These are phyloP conservation scores for Penicillium fimorum DNA, from an alignment of 495 filamentous ascomycete species.

Conservation along the genomic window DNA sequence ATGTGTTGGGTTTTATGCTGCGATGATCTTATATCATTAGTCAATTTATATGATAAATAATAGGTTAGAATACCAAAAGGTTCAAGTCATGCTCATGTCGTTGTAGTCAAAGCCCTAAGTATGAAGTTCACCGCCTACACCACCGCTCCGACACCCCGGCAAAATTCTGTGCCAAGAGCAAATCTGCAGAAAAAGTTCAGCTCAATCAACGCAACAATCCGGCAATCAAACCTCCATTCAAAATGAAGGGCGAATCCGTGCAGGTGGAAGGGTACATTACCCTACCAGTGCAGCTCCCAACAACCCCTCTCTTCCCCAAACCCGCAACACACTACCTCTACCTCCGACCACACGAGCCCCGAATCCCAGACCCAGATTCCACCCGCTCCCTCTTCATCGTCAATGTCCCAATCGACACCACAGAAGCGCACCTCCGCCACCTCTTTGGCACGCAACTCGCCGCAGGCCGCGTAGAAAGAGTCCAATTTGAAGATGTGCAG, in stretches of 20 bases:
- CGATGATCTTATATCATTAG: neutral
- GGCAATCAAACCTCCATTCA: conserved; percentile 16
- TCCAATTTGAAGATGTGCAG: conserved; percentile 63
- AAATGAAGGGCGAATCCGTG: conserved; percentile 39
- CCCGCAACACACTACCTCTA: conserved; percentile 81
- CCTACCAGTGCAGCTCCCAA: conserved; percentile 58
- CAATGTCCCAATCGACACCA: conserved; percentile 85
- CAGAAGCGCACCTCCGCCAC: conserved; percentile 68
- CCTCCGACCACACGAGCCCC: conserved; percentile 75
- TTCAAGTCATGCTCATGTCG: conserved; percentile 67
- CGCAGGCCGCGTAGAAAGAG: conserved; percentile 70
- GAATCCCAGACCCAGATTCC: conserved; percentile 68
- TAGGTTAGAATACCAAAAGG: conserved; percentile 69
- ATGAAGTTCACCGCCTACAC: conserved; percentile 14
- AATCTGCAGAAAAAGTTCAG: conserved; percentile 22
- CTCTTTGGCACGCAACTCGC: conserved; percentile 70
- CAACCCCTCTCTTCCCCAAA: conserved; percentile 55
- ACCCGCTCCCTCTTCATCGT: conserved; percentile 78
- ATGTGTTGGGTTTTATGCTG: neutral
- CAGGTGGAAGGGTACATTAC: conserved; percentile 50
- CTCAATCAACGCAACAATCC: conserved; percentile 17
- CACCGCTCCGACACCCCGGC: conserved; percentile 17
- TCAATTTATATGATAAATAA: neutral
- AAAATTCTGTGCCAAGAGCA: conserved; percentile 23
- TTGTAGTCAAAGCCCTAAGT: conserved; percentile 46